A percentile compares a stretch with the other conserved stretches of the same genome.
Conservation (phyloP, 202 grass and related monocot species). For the Setaria viridis region DNA sequence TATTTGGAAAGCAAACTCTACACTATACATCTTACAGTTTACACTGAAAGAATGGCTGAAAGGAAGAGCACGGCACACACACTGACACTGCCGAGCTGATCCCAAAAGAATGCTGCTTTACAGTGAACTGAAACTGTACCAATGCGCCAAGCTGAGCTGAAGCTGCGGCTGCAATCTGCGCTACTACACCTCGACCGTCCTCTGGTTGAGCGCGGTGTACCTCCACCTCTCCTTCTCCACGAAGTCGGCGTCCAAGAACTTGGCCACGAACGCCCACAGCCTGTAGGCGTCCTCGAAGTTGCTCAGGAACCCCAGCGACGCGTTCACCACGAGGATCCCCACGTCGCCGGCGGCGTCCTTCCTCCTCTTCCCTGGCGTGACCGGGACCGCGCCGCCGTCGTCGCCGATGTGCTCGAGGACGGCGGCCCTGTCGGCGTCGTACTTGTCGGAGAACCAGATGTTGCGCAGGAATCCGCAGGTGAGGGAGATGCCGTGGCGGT, state of each 20-base stretch:
- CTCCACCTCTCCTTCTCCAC: constrained; percentile 97
- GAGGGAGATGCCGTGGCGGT: constrained; percentile 82
- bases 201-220: constrained; percentile 91
- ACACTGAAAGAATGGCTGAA: constrained; percentile 39
- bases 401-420: constrained; percentile 53
- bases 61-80: neutral
- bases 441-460: constrained; percentile 72
- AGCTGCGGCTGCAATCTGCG: neutral
- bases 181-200: constrained; percentile 67
- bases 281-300: constrained; percentile 94
- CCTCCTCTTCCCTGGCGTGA: neutral
- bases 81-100: constrained; percentile 6
- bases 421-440: constrained; percentile 50
- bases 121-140: constrained; percentile 30
- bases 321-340: constrained; percentile 81
- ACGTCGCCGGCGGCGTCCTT: constrained; percentile 47
- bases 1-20: neutral
- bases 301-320: constrained; percentile 83
- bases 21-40: neutral
- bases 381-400: neutral
- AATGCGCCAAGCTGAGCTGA: neutral
- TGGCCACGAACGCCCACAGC: constrained; percentile 91
- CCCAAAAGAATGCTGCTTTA: constrained; percentile 44
- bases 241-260: constrained; percentile 91
- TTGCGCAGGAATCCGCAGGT: constrained; percentile 78